These are phyloP conservation scores for Trichosanthes cucumerina DNA, from an alignment of 306 rosid species.

Conservation along the genomic window DNA sequence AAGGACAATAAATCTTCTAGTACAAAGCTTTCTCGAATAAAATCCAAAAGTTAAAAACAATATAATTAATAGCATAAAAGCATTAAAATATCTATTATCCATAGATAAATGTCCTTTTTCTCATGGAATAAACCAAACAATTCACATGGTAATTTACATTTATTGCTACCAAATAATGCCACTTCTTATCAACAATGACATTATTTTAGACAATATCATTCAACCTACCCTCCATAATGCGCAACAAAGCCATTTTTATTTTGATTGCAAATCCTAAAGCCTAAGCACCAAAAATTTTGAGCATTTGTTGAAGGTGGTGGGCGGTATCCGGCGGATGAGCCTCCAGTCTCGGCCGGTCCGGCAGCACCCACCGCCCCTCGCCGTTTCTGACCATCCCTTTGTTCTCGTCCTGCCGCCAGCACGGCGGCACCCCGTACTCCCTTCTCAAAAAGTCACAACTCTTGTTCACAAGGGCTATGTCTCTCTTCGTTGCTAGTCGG, in stretches of 20 bases:
- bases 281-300: background rate
- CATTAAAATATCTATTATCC: too few relatives aligned
- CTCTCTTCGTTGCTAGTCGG: constrained; percentile 26
- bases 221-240: background rate
- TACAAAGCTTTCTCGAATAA: too few relatives aligned
- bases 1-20: too few relatives aligned
- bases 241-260: background rate
- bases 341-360: constrained; percentile 38
- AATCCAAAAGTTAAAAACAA: background rate
- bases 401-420: constrained; percentile 69
- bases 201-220: background rate
- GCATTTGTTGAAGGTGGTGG: constrained; percentile 34
- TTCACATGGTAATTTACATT: background rate
- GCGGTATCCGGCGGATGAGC: constrained; percentile 50
- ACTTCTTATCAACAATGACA: background rate
- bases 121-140: background rate
- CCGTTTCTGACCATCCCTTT: constrained; percentile 47
- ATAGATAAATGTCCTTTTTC: too few relatives aligned
- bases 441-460: constrained; percentile 29
- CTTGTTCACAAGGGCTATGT: constrained; percentile 55
- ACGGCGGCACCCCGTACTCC: constrained; percentile 38
- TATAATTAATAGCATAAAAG: background rate
- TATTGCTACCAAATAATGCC: background rate
- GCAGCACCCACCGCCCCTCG: constrained; percentile 59
- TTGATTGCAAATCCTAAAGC: background rate